phyloP scores from a whole-genome alignment of 495 filamentous ascomycete genomes.

The Lophium mytilinum region DNA sequence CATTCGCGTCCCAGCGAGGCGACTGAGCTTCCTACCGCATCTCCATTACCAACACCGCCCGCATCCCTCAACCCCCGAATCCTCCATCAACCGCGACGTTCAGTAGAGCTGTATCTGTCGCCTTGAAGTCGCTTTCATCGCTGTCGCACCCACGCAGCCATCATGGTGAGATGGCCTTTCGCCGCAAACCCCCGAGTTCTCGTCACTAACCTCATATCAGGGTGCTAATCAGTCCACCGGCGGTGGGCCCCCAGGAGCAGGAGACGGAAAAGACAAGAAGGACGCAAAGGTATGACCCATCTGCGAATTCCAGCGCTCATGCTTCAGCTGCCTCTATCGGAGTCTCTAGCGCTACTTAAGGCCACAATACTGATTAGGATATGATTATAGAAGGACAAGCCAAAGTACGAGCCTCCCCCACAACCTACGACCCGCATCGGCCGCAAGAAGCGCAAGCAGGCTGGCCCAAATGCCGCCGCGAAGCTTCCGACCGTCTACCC shows the following conservation, averaged over 20 bases:
- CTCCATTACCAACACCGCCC: slow-evolving; percentile 1
- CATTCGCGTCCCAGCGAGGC: no score
- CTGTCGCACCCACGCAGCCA: background rate
- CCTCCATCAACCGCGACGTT: background rate
- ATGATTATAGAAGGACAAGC: slow-evolving; percentile 82
- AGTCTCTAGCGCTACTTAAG: slow-evolving; percentile 3
- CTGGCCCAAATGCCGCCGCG: slow-evolving; percentile 83
- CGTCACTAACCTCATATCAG: slow-evolving; percentile 36
- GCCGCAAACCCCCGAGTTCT: slow-evolving; percentile 8
- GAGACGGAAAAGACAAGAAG: slow-evolving; percentile 77
- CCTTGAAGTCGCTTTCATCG: no score
- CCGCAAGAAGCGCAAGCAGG: slow-evolving; percentile 93
- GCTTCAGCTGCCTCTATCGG: background rate
- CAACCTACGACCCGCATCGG: slow-evolving; percentile 94
- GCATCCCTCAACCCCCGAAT: background rate
- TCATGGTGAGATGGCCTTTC: slow-evolving; percentile 20
- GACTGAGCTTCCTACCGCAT: no score
- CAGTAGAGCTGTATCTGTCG: background rate
- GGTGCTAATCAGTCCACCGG: slow-evolving; percentile 86
- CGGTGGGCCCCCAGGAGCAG: slow-evolving; percentile 56
- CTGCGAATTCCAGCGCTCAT: background rate
- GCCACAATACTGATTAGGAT: slow-evolving; percentile 7
- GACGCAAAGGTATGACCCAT: slow-evolving; percentile 73
- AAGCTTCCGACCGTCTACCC: slow-evolving; percentile 92
- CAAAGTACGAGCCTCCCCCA: slow-evolving; percentile 97